Evolutionary conservation across 1,284 basidiomycete genomes (phyloP), one percentile per base, ranked within the genome.

Genomic region (Ustilago curta): DNA sequence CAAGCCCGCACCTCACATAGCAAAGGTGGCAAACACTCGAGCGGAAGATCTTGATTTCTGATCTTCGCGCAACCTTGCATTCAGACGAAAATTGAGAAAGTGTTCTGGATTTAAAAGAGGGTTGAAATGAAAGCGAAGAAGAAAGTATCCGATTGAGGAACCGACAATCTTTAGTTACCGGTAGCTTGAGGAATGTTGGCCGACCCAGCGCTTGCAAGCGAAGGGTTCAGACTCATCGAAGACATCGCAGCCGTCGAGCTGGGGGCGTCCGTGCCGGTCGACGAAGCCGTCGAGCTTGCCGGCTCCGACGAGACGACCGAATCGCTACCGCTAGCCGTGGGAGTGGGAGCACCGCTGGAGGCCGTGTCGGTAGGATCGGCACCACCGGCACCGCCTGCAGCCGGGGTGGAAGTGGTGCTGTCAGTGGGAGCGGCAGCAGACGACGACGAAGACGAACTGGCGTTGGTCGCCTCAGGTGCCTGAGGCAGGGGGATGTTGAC

Each of bases 401-500:
- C 31, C 7, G 31, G n/a, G 5, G 52, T 29, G 0, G 59, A 35
- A 8, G 29, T 27, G 29, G 51, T 39, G 23, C 29, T 43, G 14
- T 37, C 35, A 4, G 35, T 37, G 14, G 35, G 35, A 40, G 18
- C 39, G 1, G 50, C 23, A 12, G 42, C 53, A 35, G 54, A 21
- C 19, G 32, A 12, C 16, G 53, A 45, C 25, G 47, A 48, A 18
- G 58, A 44, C 7, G 62, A 37, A 8, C 54, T 48, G 9, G 62
- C 39, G 50, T 12, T 44, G 23, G 73, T 61, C 12, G 70, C 70
- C 2, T 60, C 63, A n/a, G 71, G 75, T n/a, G 75, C 75, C 23
- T 59, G 9, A 8, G 63, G 66, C 4, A 77, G 62, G 19, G 74
- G 70, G 32, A 77, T 48, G 48, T 54, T 55, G 59, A 77, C 70